Conservation (phyloP, 441 rosid genomes). For the Arabidopsis hybrid region DNA sequence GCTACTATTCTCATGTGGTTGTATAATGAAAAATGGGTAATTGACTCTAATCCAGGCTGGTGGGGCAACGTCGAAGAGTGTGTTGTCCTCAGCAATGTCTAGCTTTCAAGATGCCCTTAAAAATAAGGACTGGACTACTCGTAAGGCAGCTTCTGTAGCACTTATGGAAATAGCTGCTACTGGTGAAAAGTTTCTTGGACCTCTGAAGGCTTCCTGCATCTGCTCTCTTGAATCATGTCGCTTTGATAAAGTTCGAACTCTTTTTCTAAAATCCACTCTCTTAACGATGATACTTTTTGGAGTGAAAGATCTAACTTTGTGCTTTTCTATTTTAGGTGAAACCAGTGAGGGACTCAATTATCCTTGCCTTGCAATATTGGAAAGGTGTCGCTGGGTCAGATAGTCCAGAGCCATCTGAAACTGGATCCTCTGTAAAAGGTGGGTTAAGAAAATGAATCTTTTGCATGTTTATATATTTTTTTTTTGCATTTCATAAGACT, state of each 20-base stretch:
- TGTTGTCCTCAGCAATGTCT: constrained; percentile 69
- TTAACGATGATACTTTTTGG: constrained; percentile 21
- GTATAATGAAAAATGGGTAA: neutral
- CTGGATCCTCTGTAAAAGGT: constrained; percentile 92
- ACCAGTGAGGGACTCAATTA: constrained; percentile 87
- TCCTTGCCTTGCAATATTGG: constrained; percentile 83
- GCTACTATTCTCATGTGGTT: constrained; percentile 2
- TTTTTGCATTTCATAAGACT: neutral
- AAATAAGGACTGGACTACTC: constrained; percentile 85
- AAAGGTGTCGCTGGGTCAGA: constrained; percentile 67
- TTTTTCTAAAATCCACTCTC: neutral
- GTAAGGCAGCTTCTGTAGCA: constrained; percentile 88
- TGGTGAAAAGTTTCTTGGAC: constrained; percentile 69
- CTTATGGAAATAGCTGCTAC: constrained; percentile 77
- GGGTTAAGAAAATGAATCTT: constrained; percentile 13
- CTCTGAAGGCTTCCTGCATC: constrained; percentile 75
- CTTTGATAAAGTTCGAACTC: constrained; percentile 80
- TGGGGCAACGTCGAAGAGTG: constrained; percentile 70
- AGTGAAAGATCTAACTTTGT: constrained; percentile 25
- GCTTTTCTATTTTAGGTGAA: constrained; percentile 65
- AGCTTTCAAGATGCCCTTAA: constrained; percentile 82
- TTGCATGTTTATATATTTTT: no score
- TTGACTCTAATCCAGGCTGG: constrained; percentile 70
- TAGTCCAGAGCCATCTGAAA: constrained; percentile 76
- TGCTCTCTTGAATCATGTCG: constrained; percentile 87